phyloP scores from a whole-genome alignment of 2,329 filamentous ascomycete genomes.

The Aspergillus hiratsukae region DNA sequence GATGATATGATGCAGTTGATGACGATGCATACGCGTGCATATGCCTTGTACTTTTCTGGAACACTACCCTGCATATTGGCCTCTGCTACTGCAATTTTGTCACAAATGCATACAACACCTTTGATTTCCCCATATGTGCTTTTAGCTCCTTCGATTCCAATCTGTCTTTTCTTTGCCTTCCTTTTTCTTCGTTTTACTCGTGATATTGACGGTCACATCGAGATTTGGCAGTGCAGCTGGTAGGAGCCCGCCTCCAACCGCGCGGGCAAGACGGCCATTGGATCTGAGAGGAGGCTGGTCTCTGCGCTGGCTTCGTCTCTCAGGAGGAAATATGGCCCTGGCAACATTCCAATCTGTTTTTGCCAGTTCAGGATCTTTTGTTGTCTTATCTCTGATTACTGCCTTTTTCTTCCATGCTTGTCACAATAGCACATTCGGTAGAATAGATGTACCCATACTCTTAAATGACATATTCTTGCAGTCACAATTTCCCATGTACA shows the following conservation, averaged over 20 bases:
- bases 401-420: conserved; percentile 10
- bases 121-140: conserved; percentile 5
- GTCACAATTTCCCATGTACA: neutral
- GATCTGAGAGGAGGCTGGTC: neutral
- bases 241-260: neutral
- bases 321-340: neutral
- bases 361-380: conserved; percentile 6
- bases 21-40: conserved; percentile 12
- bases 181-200: conserved; percentile 3
- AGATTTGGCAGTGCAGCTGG: conserved; percentile 2
- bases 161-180: conserved; percentile 5
- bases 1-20: conserved; percentile 15
- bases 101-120: neutral
- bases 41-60: conserved; percentile 20
- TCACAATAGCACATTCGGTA: conserved; percentile 20
- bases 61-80: conserved; percentile 13
- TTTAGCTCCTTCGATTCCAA: conserved; percentile 5
- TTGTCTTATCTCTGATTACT: conserved; percentile 9
- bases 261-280: neutral
- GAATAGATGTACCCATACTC: conserved; percentile 35
- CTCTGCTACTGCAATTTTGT: conserved; percentile 3
- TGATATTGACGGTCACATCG: conserved; percentile 6
- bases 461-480: conserved; percentile 10
- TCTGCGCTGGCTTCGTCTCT: neutral
- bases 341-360: conserved; percentile 6